phyloP scores from a whole-genome alignment of 2,329 filamentous ascomycete genomes.

The Piedraia hortae region DNA sequence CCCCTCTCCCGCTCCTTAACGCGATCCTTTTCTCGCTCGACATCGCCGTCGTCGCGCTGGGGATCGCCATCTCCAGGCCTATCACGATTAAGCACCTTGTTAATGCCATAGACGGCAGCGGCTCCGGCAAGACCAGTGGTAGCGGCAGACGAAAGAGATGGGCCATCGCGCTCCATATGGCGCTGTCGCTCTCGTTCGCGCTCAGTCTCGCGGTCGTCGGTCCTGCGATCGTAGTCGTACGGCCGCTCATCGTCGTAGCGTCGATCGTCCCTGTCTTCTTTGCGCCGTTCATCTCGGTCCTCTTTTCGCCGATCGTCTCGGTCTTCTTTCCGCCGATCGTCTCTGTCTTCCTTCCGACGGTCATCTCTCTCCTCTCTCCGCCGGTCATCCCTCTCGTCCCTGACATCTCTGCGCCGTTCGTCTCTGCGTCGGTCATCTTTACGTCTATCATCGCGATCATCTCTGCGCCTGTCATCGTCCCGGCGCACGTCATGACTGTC shows the following conservation, averaged over 20 bases:
- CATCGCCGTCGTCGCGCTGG: conserved; percentile 2
- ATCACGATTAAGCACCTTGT: conserved; percentile 7
- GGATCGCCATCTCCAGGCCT: conserved; percentile 4
- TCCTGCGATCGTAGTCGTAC: conserved; percentile 6
- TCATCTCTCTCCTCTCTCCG: conserved; percentile 6
- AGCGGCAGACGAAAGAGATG: conserved; percentile 8
- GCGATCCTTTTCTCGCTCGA: conserved; percentile 2
- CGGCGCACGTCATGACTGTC: too few species aligned
- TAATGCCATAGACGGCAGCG: conserved; percentile 10
- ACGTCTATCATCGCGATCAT: conserved; percentile 7
- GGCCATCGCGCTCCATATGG: conserved; percentile 4
- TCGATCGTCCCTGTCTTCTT: conserved; percentile 4
- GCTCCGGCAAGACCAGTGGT: conserved; percentile 10
- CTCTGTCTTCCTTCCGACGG: conserved; percentile 2
- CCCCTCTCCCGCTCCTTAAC: conserved; percentile 4
- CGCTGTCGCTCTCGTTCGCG: conserved; percentile 3
- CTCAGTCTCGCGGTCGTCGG: conserved; percentile 4
- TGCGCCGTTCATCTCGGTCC: conserved; percentile 4
- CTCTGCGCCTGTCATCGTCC: conserved; percentile 7
- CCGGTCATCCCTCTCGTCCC: conserved; percentile 7
- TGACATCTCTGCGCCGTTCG: conserved; percentile 6
- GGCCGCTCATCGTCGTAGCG: conserved; percentile 6
- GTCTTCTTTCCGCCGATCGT: conserved; percentile 8
- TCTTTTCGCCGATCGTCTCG: conserved; percentile 8
- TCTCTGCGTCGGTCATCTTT: conserved; percentile 3